Percentiles rank a stretch among this genome's conserved stretches.
These are phyloP conservation scores for Cryptococcus sp. DNA, from an alignment of 1,284 basidiomycete genomes.

Conservation along the genomic window DNA sequence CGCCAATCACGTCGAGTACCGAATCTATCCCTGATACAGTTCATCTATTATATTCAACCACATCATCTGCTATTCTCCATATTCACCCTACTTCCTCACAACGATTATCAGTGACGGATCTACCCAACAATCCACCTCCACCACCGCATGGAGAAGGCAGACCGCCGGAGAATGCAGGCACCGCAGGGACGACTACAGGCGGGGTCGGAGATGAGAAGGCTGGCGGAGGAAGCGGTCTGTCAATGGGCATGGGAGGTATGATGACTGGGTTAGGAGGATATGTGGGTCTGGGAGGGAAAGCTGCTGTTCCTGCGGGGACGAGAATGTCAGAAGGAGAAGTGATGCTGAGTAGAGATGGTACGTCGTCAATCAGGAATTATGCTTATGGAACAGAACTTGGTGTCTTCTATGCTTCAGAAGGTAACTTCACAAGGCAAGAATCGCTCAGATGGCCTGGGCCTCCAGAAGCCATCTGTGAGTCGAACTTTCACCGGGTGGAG, in stretches of 20 bases:
- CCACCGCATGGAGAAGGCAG: slow-evolving; percentile 54
- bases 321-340: slow-evolving; percentile 62
- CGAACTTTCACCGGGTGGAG: neutral
- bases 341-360: slow-evolving; percentile 75
- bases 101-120: slow-evolving; percentile 60
- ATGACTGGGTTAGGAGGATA: slow-evolving; percentile 78
- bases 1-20: slow-evolving; percentile 26
- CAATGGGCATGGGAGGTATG: slow-evolving; percentile 45
- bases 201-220: neutral
- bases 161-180: neutral
- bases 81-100: slow-evolving; percentile 55
- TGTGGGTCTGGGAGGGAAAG: slow-evolving; percentile 74
- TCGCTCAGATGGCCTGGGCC: slow-evolving; percentile 71
- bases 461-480: slow-evolving; percentile 72
- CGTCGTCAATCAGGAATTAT: slow-evolving; percentile 35
- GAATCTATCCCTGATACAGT: slow-evolving; percentile 38
- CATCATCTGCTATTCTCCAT: slow-evolving; percentile 63
- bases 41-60: slow-evolving; percentile 64
- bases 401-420: slow-evolving; percentile 66
- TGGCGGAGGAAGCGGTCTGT: slow-evolving; percentile 7
- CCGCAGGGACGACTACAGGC: neutral
- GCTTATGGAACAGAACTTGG: slow-evolving; percentile 58
- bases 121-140: slow-evolving; percentile 68
- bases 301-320: slow-evolving; percentile 60
- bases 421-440: slow-evolving; percentile 57